Conservation (phyloP, 352 stramenopile genomes). For the Pythium chondricola region DNA sequence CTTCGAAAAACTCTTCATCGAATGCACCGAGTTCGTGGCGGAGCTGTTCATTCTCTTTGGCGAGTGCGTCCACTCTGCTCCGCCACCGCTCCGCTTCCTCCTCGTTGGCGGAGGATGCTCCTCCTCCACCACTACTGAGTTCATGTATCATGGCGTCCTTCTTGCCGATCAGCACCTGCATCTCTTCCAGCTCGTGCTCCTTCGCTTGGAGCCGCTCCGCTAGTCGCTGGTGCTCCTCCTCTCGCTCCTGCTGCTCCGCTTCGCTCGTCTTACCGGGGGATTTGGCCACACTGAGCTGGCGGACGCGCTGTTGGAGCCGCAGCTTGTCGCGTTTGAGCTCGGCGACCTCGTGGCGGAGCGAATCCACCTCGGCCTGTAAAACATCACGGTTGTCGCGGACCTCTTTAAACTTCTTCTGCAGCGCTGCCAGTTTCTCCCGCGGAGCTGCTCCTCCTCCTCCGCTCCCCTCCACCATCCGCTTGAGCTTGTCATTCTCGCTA, state of each 20-base stretch:
- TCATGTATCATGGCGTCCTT: background rate
- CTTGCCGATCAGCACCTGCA: conserved; percentile 3
- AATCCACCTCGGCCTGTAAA: conserved; percentile 34
- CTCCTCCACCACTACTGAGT: no score
- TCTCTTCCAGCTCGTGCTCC: background rate
- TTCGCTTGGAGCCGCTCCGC: background rate
- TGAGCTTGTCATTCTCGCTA: conserved; percentile 64
- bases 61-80: conserved; percentile 25
- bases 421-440: conserved; percentile 31
- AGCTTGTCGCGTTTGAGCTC: conserved; percentile 57
- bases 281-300: conserved; percentile 28
- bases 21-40: conserved; percentile 85
- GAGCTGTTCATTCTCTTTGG: conserved; percentile 64
- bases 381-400: conserved; percentile 33
- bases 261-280: conserved; percentile 6
- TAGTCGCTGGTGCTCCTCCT: conserved; percentile 17
- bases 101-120: background rate
- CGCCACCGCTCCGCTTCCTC: background rate
- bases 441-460: no score
- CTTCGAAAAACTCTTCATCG: conserved; percentile 93
- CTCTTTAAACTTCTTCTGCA: conserved; percentile 45
- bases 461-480: conserved; percentile 14
- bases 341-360: conserved; percentile 26
- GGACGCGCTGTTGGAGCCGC: conserved; percentile 60
- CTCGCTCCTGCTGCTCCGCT: background rate